Percentiles rank a stretch among this genome's conserved stretches.
These are phyloP conservation scores for Suhomyces bokatorum DNA, from an alignment of 1,139 yeast genomes.

Conservation along the genomic window DNA sequence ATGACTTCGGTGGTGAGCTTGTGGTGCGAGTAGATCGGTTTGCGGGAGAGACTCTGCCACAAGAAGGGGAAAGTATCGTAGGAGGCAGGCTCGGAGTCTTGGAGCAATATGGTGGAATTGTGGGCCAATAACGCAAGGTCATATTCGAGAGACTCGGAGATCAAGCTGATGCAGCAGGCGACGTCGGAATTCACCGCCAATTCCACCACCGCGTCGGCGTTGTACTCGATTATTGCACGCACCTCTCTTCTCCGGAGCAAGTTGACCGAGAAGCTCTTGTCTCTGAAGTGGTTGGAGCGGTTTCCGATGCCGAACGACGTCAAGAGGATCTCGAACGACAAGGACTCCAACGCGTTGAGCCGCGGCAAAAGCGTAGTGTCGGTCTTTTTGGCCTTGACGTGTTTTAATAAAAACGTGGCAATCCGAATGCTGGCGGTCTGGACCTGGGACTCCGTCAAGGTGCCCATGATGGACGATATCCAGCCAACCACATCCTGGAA, in stretches of 20 bases:
- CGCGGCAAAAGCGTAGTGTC: neutral
- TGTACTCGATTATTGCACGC: conserved; percentile 36
- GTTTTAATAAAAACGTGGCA: conserved; percentile 36
- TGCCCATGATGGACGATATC: conserved; percentile 37
- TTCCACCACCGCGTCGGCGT: conserved; percentile 25
- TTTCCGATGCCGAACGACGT: conserved; percentile 20
- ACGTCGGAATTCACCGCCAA: conserved; percentile 23
- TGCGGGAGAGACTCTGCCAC: conserved; percentile 44
- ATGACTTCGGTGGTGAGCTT: conserved; percentile 42
- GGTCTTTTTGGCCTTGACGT: conserved; percentile 10
- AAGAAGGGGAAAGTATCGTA: conserved; percentile 48
- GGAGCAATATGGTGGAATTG: conserved; percentile 46
- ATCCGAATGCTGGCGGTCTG: conserved; percentile 43
- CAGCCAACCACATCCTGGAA: conserved; percentile 42
- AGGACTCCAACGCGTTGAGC: conserved; percentile 8
- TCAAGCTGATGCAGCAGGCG: conserved; percentile 34
- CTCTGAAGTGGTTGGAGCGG: conserved; percentile 17
- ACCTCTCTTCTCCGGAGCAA: conserved; percentile 34
- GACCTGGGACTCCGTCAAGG: conserved; percentile 42
- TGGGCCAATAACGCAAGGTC: conserved; percentile 61
- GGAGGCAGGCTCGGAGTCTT: conserved; percentile 39
- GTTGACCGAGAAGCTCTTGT: conserved; percentile 21
- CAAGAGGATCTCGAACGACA: conserved; percentile 18
- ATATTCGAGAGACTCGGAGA: conserved; percentile 49
- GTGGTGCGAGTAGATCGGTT: conserved; percentile 39